Conservation (phyloP, 495 filamentous ascomycete genomes). For the Trichocladium antarcticum region DNA sequence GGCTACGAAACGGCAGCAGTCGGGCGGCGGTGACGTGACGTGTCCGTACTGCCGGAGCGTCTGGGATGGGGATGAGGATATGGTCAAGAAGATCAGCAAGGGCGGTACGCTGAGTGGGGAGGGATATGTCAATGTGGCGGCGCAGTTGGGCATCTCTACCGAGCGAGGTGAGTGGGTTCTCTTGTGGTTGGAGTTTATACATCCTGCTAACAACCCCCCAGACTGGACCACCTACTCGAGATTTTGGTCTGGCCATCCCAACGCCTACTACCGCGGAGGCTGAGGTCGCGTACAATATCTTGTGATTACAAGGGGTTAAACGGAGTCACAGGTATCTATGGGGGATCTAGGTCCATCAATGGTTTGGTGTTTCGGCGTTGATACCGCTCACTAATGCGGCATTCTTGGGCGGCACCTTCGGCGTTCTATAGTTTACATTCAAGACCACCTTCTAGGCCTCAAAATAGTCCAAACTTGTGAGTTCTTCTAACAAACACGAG, state of each 20-base stretch:
- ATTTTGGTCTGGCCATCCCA: slow-evolving; percentile 17
- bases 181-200: not conserved
- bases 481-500: no score
- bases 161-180: slow-evolving; percentile 35
- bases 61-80: slow-evolving; percentile 47
- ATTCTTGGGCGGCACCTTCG: no score
- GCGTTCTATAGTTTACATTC: no score
- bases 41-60: slow-evolving; percentile 52
- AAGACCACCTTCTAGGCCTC: no score
- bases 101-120: slow-evolving; percentile 36
- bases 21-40: slow-evolving; percentile 34
- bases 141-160: slow-evolving; percentile 48
- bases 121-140: slow-evolving; percentile 58
- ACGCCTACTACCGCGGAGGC: slow-evolving; percentile 3
- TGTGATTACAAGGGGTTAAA: no score
- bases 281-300: no score
- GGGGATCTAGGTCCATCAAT: no score
- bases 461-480: no score
- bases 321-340: no score
- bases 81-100: slow-evolving; percentile 37
- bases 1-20: slow-evolving; percentile 36
- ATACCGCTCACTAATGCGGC: no score
- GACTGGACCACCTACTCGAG: slow-evolving; percentile 18
- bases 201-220: not conserved
- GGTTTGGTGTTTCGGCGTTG: no score